Base-by-base conservation (phyloP, 148 eudicot species). In the Dianthus caryophyllus region DNA sequence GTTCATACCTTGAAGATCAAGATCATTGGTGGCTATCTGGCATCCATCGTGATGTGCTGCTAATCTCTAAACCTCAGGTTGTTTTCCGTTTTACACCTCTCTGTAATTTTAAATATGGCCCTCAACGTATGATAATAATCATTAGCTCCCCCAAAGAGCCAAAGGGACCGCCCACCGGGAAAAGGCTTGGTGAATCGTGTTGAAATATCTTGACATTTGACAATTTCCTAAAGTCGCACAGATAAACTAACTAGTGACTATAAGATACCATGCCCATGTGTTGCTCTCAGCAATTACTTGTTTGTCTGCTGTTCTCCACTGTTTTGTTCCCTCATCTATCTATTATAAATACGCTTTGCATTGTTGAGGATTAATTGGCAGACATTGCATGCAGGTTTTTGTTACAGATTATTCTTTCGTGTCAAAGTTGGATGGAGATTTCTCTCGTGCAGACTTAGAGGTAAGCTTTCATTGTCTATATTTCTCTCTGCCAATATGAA, bases 21-120 rank as follows among this genome's bases (percentile, higher is more conserved):
- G 98, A 93, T 73, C 98, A 93, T 71, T 93, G 98, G 98, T 93
- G 96, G 98, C 75, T 93, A 55, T 93, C 98, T 26, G 98, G 98
- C 69, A 89, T 93, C 73, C 96, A 93, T 61, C 96, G 98, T 71
- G 95, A 93, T 81, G 98, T 89, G 72, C 87, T 93, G 71, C 91
- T 93, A 80, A 74, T 93, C 38, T 78, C 98, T 67, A 93, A 93
- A 76, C 95, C 98, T 44, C 85, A 93, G 98, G 98, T 93, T 72
- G 61, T 43, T n/a, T 58, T 57, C 47, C 67, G 44, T 33, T 36
- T 21, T 6, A 25, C 25, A 31, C 17, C 24, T 26, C 39, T 59
- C 39, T 25, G 31, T 48, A 65, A 56, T 57, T 27, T 2, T 17
- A 29, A 30, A 15, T 2, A 31, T 15, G 30, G 61, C 39, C 18